Conservation (phyloP, 129 eudicot genomes). For the Flaveria trinervia region DNA sequence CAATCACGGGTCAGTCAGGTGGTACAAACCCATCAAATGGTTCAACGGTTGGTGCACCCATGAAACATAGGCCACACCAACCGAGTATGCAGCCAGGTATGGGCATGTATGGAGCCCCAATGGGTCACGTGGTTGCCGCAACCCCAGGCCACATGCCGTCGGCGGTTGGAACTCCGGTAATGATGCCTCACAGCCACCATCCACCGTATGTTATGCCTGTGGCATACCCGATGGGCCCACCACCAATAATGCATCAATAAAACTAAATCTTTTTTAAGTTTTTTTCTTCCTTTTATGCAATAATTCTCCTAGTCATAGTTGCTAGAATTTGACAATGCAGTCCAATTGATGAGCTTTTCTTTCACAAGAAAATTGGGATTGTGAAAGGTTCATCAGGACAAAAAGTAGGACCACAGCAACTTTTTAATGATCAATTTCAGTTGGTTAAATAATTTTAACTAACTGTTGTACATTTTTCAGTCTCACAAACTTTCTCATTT, state of each 20-base stretch:
- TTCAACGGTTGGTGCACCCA: constrained; percentile 38
- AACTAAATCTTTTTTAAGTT: neutral
- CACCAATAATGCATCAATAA: constrained; percentile 74
- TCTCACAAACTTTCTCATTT: constrained; percentile 21
- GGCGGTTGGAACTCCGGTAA: constrained; percentile 92
- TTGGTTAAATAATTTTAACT: constrained; percentile 43
- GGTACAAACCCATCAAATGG: constrained; percentile 34
- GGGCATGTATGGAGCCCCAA: constrained; percentile 83
- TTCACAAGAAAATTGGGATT: constrained; percentile 35
- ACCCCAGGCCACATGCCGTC: constrained; percentile 74
- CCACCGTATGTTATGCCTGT: constrained; percentile 74
- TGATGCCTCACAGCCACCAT: constrained; percentile 77
- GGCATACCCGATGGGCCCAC: constrained; percentile 84
- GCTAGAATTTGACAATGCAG: constrained; percentile 34
- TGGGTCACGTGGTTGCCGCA: constrained; percentile 77
- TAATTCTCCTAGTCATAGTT: constrained; percentile 39
- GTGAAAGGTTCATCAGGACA: constrained; percentile 42
- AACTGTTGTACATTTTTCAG: constrained; percentile 41
- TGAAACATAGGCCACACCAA: constrained; percentile 57
- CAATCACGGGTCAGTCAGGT: constrained; percentile 76
- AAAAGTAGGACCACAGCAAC: constrained; percentile 39
- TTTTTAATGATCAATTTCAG: constrained; percentile 44
- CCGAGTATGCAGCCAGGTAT: constrained; percentile 60
- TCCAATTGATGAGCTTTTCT: constrained; percentile 38
- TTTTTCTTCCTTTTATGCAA: constrained; percentile 29